Evolutionary conservation across 768 basidiomycete species (phyloP).

Genomic region (Tephrocybe sp.): DNA sequence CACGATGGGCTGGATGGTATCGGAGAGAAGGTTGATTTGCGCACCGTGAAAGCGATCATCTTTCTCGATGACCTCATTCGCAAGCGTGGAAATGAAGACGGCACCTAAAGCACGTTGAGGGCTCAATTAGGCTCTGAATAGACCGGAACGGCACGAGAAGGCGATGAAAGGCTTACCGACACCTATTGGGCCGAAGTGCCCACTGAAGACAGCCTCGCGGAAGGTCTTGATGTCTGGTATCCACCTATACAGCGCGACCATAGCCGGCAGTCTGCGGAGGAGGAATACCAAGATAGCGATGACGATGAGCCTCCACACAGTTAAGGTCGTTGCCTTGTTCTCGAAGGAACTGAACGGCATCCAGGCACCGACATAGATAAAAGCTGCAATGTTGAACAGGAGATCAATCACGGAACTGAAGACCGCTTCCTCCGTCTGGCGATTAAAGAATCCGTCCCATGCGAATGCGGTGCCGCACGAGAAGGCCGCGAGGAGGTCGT

Average conservation of each 20-base stretch:
- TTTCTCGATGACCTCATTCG: conserved; percentile 56
- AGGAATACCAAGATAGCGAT: conserved; percentile 82
- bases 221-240: conserved; percentile 97
- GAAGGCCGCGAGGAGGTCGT: conserved; percentile 94
- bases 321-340: conserved; percentile 63
- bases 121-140: no score
- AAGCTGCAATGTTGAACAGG: conserved; percentile 93
- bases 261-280: conserved; percentile 79
- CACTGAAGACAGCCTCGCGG: conserved; percentile 90
- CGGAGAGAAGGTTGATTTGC: conserved; percentile 65
- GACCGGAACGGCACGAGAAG: no score
- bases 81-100: conserved; percentile 89
- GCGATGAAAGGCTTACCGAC: conserved; percentile 46
- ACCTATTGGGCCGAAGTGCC: conserved; percentile 92
- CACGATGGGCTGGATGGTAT: conserved; percentile 88
- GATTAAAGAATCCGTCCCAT: conserved; percentile 94
- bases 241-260: conserved; percentile 84
- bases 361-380: conserved; percentile 96
- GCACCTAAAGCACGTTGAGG: conserved; percentile 53
- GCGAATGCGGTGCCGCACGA: conserved; percentile 95
- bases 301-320: conserved; percentile 82
- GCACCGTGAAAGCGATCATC: conserved; percentile 42
- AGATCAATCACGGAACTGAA: conserved; percentile 97
- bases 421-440: conserved; percentile 91
- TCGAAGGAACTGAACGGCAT: conserved; percentile 89